A percentile compares a stretch with the other conserved stretches of the same genome.
Evolutionary conservation across 805 yeast genomes (phyloP).

Genomic region (Priceomyces haplophilus): DNA sequence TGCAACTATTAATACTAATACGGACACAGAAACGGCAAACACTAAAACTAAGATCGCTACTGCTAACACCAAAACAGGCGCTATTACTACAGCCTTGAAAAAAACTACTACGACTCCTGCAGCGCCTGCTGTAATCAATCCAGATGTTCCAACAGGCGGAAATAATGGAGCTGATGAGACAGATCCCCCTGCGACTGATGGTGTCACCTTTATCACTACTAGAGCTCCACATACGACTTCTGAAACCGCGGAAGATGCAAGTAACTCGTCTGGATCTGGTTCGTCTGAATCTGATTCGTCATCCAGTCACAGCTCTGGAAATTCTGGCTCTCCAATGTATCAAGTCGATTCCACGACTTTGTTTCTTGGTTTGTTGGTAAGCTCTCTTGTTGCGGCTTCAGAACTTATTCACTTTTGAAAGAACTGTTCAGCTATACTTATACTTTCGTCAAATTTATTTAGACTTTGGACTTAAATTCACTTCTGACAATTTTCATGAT

Average conservation of each 20-base stretch:
- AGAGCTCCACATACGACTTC: constrained; percentile 23
- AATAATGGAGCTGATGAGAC: constrained; percentile 2
- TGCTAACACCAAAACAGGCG: constrained; percentile 10
- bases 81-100: constrained; percentile 9
- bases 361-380: background rate
- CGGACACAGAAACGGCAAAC: constrained; percentile 7
- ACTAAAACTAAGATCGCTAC: constrained; percentile 9
- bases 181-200: constrained; percentile 21
- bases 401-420: background rate
- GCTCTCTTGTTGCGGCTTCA: background rate
- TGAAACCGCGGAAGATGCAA: background rate
- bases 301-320: constrained; percentile 11
- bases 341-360: background rate
- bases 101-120: constrained; percentile 9
- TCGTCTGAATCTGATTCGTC: constrained; percentile 5
- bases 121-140: constrained; percentile 8
- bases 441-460: too few relatives aligned
- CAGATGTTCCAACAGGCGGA: constrained; percentile 4
- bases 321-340: constrained; percentile 9
- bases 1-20: constrained; percentile 10
- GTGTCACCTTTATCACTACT: constrained; percentile 30
- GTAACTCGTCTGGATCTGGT: constrained; percentile 2
- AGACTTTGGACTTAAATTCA: too few relatives aligned
- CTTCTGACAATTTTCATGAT: too few relatives aligned
- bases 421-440: too few relatives aligned